Evolutionary conservation across 306 rosid species (phyloP).

Genomic region (Dryas drummondii): DNA sequence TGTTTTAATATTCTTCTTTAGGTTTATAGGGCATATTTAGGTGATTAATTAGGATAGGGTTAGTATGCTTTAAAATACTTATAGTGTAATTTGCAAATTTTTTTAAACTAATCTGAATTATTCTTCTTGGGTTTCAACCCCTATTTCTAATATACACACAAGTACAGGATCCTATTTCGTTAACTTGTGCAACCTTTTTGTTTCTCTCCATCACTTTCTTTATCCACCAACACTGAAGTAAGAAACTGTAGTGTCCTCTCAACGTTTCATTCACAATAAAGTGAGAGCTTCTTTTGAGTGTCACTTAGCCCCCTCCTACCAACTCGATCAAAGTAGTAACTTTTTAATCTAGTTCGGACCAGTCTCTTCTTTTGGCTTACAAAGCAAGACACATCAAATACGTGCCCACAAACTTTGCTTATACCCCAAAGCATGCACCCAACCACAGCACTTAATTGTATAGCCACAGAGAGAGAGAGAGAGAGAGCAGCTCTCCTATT

Average conservation of each 20-base stretch:
- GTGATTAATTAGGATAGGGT: too few species aligned
- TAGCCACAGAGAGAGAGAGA: conserved; percentile 27
- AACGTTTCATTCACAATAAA: conserved; percentile 63
- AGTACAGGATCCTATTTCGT: background rate
- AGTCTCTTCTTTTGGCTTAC: conserved; percentile 53
- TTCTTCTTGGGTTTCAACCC: too few species aligned
- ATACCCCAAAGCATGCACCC: conserved; percentile 93
- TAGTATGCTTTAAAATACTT: too few species aligned
- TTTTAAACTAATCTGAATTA: too few species aligned
- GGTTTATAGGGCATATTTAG: too few species aligned
- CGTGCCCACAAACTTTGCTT: conserved; percentile 90
- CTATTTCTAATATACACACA: too few species aligned
- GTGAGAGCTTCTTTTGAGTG: conserved; percentile 40
- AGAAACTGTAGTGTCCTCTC: conserved; percentile 59
- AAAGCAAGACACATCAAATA: conserved; percentile 73
- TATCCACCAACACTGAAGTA: conserved; percentile 33
- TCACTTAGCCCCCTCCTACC: conserved; percentile 46
- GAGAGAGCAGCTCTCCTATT: conserved; percentile 6
- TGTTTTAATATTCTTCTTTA: too few species aligned
- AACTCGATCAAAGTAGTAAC: conserved; percentile 31
- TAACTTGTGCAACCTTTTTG: background rate
- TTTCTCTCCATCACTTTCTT: conserved; percentile 16
- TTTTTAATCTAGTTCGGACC: conserved; percentile 32
- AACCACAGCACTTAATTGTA: conserved; percentile 73
- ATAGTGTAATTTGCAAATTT: too few species aligned